These are phyloP conservation scores for Leccinum broughii DNA, from an alignment of 768 basidiomycete species.

Conservation along the genomic window DNA sequence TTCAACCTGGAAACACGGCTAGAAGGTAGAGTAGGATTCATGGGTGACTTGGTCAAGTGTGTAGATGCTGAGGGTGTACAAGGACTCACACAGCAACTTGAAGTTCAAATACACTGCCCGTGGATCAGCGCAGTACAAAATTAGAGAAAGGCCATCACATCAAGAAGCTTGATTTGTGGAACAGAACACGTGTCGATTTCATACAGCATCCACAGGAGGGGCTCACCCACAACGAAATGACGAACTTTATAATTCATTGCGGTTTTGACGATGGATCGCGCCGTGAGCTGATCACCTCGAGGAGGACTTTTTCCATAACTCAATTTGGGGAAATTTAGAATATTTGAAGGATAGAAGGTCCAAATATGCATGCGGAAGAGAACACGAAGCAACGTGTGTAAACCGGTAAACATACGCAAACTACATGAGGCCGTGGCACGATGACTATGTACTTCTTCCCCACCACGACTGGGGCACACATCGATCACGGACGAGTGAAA, in stretches of 20 bases:
- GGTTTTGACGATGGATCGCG: background rate
- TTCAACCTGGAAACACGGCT: slow-evolving; percentile 24
- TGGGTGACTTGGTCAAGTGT: background rate
- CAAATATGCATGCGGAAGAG: no score
- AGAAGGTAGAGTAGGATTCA: slow-evolving; percentile 2
- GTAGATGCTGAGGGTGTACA: background rate
- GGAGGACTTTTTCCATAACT: background rate
- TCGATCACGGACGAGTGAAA: no score
- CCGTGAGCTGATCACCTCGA: background rate
- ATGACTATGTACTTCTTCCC: no score
- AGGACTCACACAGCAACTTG: background rate
- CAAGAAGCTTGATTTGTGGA: background rate
- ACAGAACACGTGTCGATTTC: background rate
- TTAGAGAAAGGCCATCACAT: background rate
- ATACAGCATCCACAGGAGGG: background rate
- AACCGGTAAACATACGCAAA: no score
- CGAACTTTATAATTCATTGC: no score
- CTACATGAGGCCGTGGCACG: no score
- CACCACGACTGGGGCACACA: no score
- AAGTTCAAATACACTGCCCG: background rate
- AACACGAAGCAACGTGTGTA: no score
- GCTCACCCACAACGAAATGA: background rate
- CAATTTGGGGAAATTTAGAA: background rate
- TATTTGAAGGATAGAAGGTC: no score
- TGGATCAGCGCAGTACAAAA: slow-evolving; percentile 1